These are phyloP conservation scores for Sarocladium strictum DNA, from an alignment of 2,329 filamentous ascomycete species.

Conservation along the genomic window DNA sequence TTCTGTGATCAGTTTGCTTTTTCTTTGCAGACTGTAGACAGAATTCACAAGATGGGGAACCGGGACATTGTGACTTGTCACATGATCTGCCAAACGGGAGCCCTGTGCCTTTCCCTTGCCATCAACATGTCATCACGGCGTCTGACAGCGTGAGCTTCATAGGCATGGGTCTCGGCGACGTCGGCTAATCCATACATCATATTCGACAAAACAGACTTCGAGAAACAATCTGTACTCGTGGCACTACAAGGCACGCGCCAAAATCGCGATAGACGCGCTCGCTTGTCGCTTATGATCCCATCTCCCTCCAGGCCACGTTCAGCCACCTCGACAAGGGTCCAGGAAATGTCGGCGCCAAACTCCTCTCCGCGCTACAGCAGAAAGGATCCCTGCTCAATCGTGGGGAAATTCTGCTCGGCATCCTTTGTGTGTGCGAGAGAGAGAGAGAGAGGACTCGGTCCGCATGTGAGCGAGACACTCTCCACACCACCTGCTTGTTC, in stretches of 20 bases:
- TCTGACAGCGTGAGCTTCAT: no score
- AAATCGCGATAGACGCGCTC: constrained; percentile 7
- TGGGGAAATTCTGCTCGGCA: no score
- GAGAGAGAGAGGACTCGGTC: neutral
- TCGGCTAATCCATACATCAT: no score
- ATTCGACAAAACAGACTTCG: neutral
- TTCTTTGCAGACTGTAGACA: no score
- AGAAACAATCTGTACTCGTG: neutral
- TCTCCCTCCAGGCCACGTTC: neutral
- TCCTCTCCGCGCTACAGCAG: neutral
- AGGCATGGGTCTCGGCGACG: no score
- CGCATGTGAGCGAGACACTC: neutral
- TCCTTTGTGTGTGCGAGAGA: no score
- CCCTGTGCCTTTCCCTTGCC: no score
- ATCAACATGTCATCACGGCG: no score
- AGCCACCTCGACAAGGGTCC: neutral
- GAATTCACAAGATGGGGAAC: no score
- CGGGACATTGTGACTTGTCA: no score
- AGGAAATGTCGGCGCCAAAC: neutral
- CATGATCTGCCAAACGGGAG: no score
- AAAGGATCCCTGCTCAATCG: neutral
- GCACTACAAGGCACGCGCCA: neutral
- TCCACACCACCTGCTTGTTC: neutral
- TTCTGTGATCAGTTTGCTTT: no score
- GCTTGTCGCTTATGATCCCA: neutral